A percentile compares a stretch with the other conserved stretches of the same genome.
Conservation (phyloP, 2,329 filamentous ascomycete genomes). For the Clonostachys solani region DNA sequence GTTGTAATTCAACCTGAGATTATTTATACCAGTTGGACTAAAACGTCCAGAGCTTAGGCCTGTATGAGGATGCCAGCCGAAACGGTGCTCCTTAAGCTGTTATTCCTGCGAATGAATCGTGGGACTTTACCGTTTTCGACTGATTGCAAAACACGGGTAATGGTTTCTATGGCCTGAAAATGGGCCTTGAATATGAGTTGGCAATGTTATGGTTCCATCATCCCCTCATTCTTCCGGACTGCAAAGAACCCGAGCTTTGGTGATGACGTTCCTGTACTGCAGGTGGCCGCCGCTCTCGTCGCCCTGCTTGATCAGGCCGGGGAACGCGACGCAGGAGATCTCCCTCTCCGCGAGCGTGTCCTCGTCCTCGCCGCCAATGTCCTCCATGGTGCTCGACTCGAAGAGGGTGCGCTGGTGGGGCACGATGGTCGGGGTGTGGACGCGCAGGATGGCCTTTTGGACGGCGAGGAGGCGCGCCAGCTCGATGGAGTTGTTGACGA, state of each 20-base stretch:
- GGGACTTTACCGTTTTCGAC: neutral
- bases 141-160: constrained; percentile 2
- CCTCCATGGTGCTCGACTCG: constrained; percentile 58
- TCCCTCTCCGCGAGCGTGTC: constrained; percentile 46
- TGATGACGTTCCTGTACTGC: constrained; percentile 59
- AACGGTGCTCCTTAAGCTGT: no score
- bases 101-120: neutral
- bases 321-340: constrained; percentile 60
- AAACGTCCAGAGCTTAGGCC: no score
- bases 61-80: no score
- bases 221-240: constrained; percentile 28
- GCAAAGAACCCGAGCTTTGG: constrained; percentile 63
- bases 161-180: constrained; percentile 3
- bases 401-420: constrained; percentile 53
- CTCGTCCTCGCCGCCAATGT: constrained; percentile 59
- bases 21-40: no score
- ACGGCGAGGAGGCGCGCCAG: constrained; percentile 51
- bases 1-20: no score
- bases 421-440: constrained; percentile 49
- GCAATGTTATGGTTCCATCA: neutral
- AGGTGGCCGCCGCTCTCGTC: constrained; percentile 60
- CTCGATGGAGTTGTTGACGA: constrained; percentile 49
- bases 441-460: constrained; percentile 53
- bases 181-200: constrained; percentile 30
- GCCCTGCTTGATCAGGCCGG: constrained; percentile 59